Percentiles rank a stretch among this genome's conserved stretches.
Conservation (phyloP, 202 grass and related monocot species). For the Dendrocalamus latiflorus region DNA sequence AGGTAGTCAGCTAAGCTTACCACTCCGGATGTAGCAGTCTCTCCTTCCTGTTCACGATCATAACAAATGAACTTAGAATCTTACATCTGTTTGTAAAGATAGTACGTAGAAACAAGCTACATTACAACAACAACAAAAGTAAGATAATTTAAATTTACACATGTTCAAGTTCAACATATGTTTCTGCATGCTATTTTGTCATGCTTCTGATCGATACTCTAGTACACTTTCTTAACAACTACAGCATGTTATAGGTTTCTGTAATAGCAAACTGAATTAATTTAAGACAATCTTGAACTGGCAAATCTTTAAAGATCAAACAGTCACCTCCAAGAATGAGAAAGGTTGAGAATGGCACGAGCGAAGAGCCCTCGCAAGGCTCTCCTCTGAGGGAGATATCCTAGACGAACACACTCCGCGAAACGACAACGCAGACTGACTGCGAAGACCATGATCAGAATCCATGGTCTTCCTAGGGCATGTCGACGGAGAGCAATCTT, state of each 20-base stretch:
- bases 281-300: background rate
- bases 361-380: slow-evolving; percentile 73
- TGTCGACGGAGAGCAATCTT: slow-evolving; percentile 50
- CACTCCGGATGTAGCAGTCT: slow-evolving; percentile 40
- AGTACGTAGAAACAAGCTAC: background rate
- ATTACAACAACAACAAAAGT: background rate
- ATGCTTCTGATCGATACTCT: background rate
- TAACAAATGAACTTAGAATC: background rate
- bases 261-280: background rate
- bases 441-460: slow-evolving; percentile 34
- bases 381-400: slow-evolving; percentile 76
- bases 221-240: too few relatives aligned
- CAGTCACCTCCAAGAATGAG: slow-evolving; percentile 62
- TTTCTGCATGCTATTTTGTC: background rate
- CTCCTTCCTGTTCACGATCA: slow-evolving; percentile 43
- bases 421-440: slow-evolving; percentile 72
- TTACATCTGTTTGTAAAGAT: background rate
- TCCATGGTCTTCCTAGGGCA: slow-evolving; percentile 37
- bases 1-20: slow-evolving; percentile 64
- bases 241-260: background rate
- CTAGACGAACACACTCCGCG: slow-evolving; percentile 64
- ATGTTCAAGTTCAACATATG: background rate
- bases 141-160: background rate
- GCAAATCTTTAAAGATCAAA: background rate
- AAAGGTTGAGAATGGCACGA: slow-evolving; percentile 86